Conservation (phyloP, 805 yeast genomes). For the Lipomyces kockii region DNA sequence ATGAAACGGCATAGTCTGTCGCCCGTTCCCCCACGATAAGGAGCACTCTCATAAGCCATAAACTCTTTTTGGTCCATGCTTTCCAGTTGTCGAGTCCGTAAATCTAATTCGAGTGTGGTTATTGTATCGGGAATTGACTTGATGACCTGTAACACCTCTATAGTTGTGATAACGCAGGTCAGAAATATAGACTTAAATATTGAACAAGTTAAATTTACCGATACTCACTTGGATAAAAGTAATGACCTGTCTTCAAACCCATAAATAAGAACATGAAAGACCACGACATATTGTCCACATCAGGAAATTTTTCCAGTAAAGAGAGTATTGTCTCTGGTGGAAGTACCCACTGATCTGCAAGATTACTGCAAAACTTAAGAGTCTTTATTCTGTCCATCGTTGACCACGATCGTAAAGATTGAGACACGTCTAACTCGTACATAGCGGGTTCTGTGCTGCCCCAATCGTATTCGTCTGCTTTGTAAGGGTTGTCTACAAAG, state of each 20-base stretch:
- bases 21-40: slow-evolving; percentile 8
- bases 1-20: slow-evolving; percentile 4
- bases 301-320: neutral
- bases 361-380: neutral
- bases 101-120: neutral
- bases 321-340: neutral
- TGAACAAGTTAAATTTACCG: neutral
- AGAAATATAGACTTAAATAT: neutral
- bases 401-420: neutral
- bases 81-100: neutral
- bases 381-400: neutral
- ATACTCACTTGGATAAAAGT: neutral
- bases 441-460: neutral
- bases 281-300: neutral
- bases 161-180: neutral
- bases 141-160: neutral
- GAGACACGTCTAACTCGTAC: neutral
- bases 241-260: neutral
- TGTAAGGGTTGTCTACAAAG: neutral
- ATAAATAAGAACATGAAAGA: neutral
- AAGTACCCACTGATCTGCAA: neutral
- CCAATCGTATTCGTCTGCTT: neutral
- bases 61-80: neutral
- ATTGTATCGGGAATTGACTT: neutral
- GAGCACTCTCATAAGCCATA: neutral